Conservation (phyloP, 768 basidiomycete genomes). For the Suillus weaverae region DNA sequence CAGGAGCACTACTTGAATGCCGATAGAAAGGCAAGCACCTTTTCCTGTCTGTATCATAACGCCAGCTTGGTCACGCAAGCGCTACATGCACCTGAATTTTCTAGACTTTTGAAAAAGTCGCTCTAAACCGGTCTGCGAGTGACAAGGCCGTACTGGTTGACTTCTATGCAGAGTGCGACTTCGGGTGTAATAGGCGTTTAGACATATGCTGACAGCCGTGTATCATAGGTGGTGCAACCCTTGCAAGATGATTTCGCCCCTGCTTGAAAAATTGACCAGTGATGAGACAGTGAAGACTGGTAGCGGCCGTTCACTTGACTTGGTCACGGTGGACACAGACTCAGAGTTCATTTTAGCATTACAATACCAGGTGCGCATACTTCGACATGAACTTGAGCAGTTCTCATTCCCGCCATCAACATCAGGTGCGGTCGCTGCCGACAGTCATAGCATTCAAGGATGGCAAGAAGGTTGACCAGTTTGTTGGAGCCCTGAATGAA, state of each 20-base stretch:
- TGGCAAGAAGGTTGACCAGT: slow-evolving; percentile 57
- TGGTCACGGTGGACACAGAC: slow-evolving; percentile 70
- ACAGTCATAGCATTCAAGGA: slow-evolving; percentile 78
- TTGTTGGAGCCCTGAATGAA: slow-evolving; percentile 59
- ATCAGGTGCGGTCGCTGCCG: slow-evolving; percentile 71
- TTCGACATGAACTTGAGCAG: neutral
- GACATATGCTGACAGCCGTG: slow-evolving; percentile 2
- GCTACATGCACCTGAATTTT: neutral
- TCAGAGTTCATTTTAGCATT: slow-evolving; percentile 50
- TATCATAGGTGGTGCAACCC: slow-evolving; percentile 72
- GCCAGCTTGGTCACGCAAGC: slow-evolving; percentile 6
- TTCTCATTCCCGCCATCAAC: neutral
- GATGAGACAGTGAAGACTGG: slow-evolving; percentile 47
- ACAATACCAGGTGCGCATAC: slow-evolving; percentile 46
- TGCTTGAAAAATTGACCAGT: slow-evolving; percentile 58
- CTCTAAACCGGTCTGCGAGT: slow-evolving; percentile 32
- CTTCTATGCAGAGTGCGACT: slow-evolving; percentile 76
- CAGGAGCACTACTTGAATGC: slow-evolving; percentile 46
- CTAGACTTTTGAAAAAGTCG: slow-evolving; percentile 38
- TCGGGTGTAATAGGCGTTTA: slow-evolving; percentile 5
- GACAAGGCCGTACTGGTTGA: slow-evolving; percentile 69
- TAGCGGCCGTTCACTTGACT: slow-evolving; percentile 59
- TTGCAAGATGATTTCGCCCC: slow-evolving; percentile 70
- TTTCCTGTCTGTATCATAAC: slow-evolving; percentile 1
- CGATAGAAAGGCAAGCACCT: slow-evolving; percentile 41